Percentiles rank a stretch among this genome's conserved stretches.
Conservation (phyloP, 495 filamentous ascomycete genomes). For the Penicillium subrubescens region DNA sequence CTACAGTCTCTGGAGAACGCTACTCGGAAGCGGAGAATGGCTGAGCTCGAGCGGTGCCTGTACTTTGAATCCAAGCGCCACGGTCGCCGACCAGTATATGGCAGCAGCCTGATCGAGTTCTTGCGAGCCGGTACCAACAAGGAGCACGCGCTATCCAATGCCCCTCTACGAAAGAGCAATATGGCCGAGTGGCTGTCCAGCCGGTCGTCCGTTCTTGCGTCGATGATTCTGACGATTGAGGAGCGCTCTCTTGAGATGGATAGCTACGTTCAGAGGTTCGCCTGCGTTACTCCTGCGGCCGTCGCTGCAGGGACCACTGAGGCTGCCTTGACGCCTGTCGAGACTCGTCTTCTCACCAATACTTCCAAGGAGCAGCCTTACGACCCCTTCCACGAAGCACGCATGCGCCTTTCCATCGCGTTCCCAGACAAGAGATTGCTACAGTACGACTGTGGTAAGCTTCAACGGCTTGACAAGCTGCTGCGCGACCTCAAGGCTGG, state of each 20-base stretch:
- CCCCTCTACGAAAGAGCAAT: slow-evolving; percentile 42
- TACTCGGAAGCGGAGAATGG: slow-evolving; percentile 69
- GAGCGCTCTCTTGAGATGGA: slow-evolving; percentile 71
- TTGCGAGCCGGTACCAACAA: slow-evolving; percentile 63
- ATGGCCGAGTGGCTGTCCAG: slow-evolving; percentile 74
- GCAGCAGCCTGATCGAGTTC: slow-evolving; percentile 70
- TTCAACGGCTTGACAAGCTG: slow-evolving; percentile 86
- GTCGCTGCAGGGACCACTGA: slow-evolving; percentile 75
- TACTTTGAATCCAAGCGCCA: slow-evolving; percentile 81
- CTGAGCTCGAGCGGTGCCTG: slow-evolving; percentile 76
- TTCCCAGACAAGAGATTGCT: slow-evolving; percentile 95
- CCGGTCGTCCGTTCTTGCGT: slow-evolving; percentile 65
- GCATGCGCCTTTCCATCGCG: slow-evolving; percentile 89
- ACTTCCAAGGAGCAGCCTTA: slow-evolving; percentile 57
- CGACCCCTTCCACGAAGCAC: slow-evolving; percentile 92
- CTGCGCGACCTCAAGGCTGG: slow-evolving; percentile 85
- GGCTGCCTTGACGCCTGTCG: slow-evolving; percentile 66
- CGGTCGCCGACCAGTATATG: slow-evolving; percentile 79
- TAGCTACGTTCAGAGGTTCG: slow-evolving; percentile 80
- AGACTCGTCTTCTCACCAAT: slow-evolving; percentile 53
- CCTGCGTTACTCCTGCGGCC: slow-evolving; percentile 86
- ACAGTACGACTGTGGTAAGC: slow-evolving; percentile 97
- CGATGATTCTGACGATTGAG: slow-evolving; percentile 72
- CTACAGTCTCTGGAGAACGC: slow-evolving; percentile 72
- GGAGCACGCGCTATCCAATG: slow-evolving; percentile 43